These are phyloP conservation scores for Fraxinus dipetala DNA, from an alignment of 305 asterid genomes.

Conservation along the genomic window DNA sequence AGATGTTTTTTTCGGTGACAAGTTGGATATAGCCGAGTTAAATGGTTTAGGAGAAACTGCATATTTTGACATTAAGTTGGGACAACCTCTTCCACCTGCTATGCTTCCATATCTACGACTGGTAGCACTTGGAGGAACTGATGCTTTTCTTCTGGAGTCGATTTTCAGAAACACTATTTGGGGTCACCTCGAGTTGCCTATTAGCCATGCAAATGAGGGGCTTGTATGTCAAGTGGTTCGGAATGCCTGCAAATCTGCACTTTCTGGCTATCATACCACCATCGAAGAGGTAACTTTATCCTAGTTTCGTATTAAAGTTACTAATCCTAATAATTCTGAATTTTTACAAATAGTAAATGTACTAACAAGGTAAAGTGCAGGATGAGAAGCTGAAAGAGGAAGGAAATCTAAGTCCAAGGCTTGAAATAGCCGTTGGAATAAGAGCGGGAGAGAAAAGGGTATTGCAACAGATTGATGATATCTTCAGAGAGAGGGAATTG, in stretches of 20 bases:
- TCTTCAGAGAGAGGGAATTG: constrained; percentile 61
- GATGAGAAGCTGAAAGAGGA: constrained; percentile 70
- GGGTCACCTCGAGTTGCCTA: constrained; percentile 71
- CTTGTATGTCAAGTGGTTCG: constrained; percentile 74
- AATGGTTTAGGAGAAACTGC: constrained; percentile 66
- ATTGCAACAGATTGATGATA: constrained; percentile 60
- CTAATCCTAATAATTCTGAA: neutral
- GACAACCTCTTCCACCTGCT: constrained; percentile 60
- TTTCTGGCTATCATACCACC: constrained; percentile 76
- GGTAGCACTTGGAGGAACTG: constrained; percentile 73
- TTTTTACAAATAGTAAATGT: neutral
- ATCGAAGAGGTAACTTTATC: constrained; percentile 64
- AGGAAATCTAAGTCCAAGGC: constrained; percentile 62
- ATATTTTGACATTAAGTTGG: constrained; percentile 75
- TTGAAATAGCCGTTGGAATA: constrained; percentile 62
- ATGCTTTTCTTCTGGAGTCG: constrained; percentile 83
- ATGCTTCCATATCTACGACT: constrained; percentile 78
- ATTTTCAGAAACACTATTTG: constrained; percentile 68
- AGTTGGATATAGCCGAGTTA: constrained; percentile 77
- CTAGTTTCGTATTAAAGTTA: neutral
- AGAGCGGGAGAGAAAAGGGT: constrained; percentile 86
- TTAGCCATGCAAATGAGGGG: constrained; percentile 83
- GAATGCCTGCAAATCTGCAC: constrained; percentile 66
- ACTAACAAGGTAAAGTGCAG: constrained; percentile 36
- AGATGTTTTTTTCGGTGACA: constrained; percentile 61